Evolutionary conservation across 805 yeast species (phyloP).

Genomic region (Yamadazyma tumulicola): DNA sequence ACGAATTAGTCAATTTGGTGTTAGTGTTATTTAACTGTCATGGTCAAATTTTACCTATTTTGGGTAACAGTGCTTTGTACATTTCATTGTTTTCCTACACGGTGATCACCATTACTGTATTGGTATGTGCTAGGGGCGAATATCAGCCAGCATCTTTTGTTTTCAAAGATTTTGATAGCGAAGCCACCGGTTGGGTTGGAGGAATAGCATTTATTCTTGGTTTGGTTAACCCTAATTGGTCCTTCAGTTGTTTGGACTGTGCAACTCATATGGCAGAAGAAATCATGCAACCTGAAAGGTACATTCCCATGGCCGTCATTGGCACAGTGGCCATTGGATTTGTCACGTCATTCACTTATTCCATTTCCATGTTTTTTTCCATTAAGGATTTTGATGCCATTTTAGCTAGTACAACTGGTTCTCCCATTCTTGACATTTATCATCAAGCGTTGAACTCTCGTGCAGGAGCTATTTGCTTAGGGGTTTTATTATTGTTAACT

Average conservation of each 20-base stretch:
- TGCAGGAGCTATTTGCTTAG: constrained; percentile 36
- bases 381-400: constrained; percentile 29
- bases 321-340: constrained; percentile 41
- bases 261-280: constrained; percentile 44
- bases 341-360: constrained; percentile 35
- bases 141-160: constrained; percentile 27
- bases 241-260: constrained; percentile 38
- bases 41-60: constrained; percentile 31
- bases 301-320: constrained; percentile 37
- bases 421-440: constrained; percentile 40
- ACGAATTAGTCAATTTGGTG: constrained; percentile 31
- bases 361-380: constrained; percentile 40
- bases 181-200: constrained; percentile 25
- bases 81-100: constrained; percentile 31
- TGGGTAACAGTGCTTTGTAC: constrained; percentile 34
- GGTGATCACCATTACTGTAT: constrained; percentile 36
- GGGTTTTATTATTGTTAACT: constrained; percentile 30
- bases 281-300: constrained; percentile 32
- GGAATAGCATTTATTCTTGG: constrained; percentile 38
- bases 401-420: constrained; percentile 26
- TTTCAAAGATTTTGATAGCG: constrained; percentile 16
- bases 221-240: constrained; percentile 37
- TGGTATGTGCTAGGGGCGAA: constrained; percentile 33
- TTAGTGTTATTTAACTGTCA: constrained; percentile 34
- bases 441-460: constrained; percentile 34